Percentiles rank a stretch among this genome's conserved stretches.
These are phyloP conservation scores for Tylopilus subfusipes DNA, from an alignment of 768 basidiomycete genomes.

Conservation along the genomic window DNA sequence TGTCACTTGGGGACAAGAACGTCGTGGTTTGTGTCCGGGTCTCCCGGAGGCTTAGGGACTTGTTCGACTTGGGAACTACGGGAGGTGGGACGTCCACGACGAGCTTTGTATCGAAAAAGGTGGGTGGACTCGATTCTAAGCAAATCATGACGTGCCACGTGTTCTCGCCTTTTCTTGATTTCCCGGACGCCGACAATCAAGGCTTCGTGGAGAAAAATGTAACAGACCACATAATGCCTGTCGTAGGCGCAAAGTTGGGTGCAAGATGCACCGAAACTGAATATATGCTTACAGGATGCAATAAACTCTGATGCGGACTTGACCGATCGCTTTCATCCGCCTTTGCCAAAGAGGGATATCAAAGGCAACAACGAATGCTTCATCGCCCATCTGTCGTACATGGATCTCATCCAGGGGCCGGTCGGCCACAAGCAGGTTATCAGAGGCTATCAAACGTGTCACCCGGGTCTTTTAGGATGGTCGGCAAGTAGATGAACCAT, in stretches of 20 bases:
- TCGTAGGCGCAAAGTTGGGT: not conserved
- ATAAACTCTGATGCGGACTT: conserved; percentile 66
- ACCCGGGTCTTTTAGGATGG: not conserved
- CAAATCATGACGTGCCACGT: conserved; percentile 45
- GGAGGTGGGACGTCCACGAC: conserved; percentile 3
- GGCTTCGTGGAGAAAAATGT: conserved; percentile 18
- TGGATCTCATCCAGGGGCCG: conserved; percentile 50
- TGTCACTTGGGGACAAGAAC: not conserved
- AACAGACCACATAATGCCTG: conserved; percentile 27
- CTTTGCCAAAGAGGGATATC: conserved; percentile 60
- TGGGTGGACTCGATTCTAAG: conserved; percentile 18
- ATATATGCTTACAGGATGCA: conserved; percentile 31
- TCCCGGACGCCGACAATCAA: conserved; percentile 5
- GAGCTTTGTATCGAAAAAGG: conserved; percentile 16
- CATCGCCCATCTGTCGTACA: conserved; percentile 45
- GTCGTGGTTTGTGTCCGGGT: conserved; percentile 4
- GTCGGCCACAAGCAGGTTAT: conserved; percentile 40
- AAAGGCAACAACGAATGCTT: conserved; percentile 51
- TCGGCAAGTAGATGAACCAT: conserved; percentile 15
- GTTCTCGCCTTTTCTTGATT: conserved; percentile 3
- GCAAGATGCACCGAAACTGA: not conserved
- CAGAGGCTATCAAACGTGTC: conserved; percentile 30
- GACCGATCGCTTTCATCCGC: conserved; percentile 60
- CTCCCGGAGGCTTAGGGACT: not conserved
- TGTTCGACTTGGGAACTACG: not conserved